Evolutionary conservation across 2,329 filamentous ascomycete species (phyloP).

Genomic region (Cercospora beticola): DNA sequence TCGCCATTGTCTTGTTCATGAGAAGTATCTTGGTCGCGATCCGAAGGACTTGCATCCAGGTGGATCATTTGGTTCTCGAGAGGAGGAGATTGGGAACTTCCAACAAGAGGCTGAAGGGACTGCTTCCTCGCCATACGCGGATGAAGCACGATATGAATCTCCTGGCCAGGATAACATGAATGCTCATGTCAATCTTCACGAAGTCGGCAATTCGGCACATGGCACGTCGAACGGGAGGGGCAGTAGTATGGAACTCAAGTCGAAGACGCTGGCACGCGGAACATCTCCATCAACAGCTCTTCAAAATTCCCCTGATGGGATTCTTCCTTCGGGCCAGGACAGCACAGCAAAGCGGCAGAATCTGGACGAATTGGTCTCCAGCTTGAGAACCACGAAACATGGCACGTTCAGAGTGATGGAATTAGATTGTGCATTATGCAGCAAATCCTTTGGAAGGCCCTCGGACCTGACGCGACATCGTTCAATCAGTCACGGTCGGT

Average conservation of each 20-base stretch:
- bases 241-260: background rate
- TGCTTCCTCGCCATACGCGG: background rate
- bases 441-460: background rate
- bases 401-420: background rate
- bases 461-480: background rate
- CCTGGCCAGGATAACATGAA: background rate
- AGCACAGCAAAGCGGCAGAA: background rate
- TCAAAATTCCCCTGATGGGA: background rate
- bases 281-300: background rate
- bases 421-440: background rate
- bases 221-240: background rate
- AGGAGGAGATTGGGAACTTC: background rate
- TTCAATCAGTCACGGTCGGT: background rate
- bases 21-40: background rate
- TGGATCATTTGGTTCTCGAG: background rate
- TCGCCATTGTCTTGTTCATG: background rate
- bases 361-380: background rate
- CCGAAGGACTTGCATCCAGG: background rate
- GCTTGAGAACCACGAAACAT: background rate
- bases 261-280: background rate
- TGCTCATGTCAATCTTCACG: background rate
- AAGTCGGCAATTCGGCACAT: background rate
- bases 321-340: background rate
- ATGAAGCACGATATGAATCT: background rate
- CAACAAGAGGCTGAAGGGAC: background rate